These are phyloP conservation scores for Lactifluus echinatus DNA, from an alignment of 768 basidiomycete species.

Conservation along the genomic window DNA sequence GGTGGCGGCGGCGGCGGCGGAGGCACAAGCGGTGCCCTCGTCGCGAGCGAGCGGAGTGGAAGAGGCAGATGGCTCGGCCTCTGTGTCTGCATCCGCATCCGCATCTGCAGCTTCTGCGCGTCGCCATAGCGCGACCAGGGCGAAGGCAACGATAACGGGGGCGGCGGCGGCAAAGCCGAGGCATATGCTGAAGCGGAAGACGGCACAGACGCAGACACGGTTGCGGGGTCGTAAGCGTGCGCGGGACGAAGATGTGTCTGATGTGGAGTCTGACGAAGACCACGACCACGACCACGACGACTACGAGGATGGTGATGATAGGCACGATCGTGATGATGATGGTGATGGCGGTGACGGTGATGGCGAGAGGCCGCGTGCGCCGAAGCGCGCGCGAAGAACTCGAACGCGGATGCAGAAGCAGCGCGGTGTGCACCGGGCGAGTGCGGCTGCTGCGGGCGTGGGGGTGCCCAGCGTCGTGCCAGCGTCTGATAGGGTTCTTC, in stretches of 20 bases:
- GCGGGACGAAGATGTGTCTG: neutral
- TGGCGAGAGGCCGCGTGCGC: neutral
- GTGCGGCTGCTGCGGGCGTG: too few species aligned
- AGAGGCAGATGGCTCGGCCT: neutral
- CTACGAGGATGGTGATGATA: too few species aligned
- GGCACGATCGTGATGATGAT: neutral
- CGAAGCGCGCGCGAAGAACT: conserved; percentile 15
- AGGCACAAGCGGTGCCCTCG: conserved; percentile 12
- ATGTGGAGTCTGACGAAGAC: neutral
- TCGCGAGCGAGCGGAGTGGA: neutral
- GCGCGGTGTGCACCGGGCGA: too few species aligned
- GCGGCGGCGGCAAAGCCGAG: neutral
- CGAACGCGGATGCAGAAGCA: conserved; percentile 12
- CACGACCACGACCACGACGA: neutral
- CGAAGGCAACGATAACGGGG: neutral
- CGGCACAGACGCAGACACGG: neutral
- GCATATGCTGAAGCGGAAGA: neutral
- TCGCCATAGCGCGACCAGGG: neutral
- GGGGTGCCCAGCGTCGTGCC: neutral
- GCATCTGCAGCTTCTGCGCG: neutral
- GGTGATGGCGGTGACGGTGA: neutral
- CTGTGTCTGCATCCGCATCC: neutral
- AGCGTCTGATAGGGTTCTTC: conserved; percentile 17
- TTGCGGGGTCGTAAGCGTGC: neutral
- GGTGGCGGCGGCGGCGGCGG: conserved; percentile 16